Conservation (phyloP, 2,329 filamentous ascomycete genomes). For the Phyllachora maydis region DNA sequence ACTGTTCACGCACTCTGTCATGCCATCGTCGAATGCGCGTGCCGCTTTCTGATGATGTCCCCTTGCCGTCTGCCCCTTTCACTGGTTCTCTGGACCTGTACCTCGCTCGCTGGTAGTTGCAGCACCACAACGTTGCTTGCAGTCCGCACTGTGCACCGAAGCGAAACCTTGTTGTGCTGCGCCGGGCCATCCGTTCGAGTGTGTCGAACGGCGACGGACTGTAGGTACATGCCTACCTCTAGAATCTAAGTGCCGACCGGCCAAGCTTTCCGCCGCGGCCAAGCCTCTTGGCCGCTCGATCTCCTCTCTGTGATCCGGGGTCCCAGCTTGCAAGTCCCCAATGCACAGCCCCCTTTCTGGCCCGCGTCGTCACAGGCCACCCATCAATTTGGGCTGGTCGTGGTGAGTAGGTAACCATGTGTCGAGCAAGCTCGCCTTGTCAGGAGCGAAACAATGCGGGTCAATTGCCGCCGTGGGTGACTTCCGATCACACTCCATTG, state of each 20-base stretch:
- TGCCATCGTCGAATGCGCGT: neutral
- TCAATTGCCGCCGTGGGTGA: too few relatives aligned
- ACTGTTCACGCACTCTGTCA: conserved; percentile 1
- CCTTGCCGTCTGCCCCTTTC: neutral
- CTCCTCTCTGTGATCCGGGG: too few relatives aligned
- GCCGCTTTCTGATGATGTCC: neutral
- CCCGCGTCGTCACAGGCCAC: neutral
- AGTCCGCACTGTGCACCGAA: neutral
- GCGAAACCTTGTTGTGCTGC: neutral
- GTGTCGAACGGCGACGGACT: neutral
- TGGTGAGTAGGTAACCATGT: neutral
- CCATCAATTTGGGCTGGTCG: neutral
- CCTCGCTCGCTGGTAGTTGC: neutral
- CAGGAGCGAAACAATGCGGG: neutral
- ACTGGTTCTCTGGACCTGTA: neutral
- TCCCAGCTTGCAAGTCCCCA: neutral
- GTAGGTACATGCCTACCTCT: too few relatives aligned
- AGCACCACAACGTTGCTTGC: neutral
- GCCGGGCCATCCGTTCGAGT: neutral
- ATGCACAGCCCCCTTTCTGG: neutral
- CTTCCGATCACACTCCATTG: too few relatives aligned
- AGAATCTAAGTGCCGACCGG: neutral
- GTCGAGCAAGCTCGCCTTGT: neutral
- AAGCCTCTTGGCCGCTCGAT: neutral
- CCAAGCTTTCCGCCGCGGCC: conserved; percentile 1